These are phyloP conservation scores for Trichoderma asperelloides DNA, from an alignment of 495 filamentous ascomycete species.

Conservation along the genomic window DNA sequence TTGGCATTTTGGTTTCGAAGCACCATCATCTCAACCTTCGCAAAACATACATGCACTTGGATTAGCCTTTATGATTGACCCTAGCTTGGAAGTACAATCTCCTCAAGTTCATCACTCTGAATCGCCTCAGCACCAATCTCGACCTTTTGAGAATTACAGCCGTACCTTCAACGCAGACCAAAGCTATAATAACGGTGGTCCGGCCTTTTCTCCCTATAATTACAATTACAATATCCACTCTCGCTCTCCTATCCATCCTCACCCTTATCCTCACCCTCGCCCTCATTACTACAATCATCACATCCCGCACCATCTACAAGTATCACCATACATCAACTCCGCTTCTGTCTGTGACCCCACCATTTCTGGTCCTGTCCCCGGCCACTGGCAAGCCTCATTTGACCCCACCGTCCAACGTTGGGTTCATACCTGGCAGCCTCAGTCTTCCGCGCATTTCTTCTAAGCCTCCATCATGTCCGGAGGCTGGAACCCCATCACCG, in stretches of 20 bases:
- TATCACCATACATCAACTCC: not conserved
- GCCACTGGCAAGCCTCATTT: conserved; percentile 5
- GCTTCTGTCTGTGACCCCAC: not conserved
- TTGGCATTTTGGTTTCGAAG: too few species aligned
- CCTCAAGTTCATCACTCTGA: not conserved
- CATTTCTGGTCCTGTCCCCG: not conserved
- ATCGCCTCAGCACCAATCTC: not conserved
- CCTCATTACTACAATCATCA: not conserved
- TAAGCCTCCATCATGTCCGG: conserved; percentile 11
- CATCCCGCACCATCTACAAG: too few species aligned
- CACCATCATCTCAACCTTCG: too few species aligned
- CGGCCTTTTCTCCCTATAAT: not conserved
- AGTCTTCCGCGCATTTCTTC: not conserved
- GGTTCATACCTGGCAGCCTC: conserved; percentile 11
- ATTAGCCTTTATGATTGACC: not conserved
- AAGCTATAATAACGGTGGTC: not conserved
- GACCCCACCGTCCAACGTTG: not conserved
- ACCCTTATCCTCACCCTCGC: not conserved
- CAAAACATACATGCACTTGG: not conserved
- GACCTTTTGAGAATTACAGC: not conserved
- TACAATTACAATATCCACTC: not conserved
- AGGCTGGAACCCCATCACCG: conserved; percentile 20
- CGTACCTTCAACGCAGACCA: not conserved
- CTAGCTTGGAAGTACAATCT: not conserved
- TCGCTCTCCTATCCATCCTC: not conserved